A percentile compares a stretch with the other conserved stretches of the same genome.
These are phyloP conservation scores for Pythium insidiosum DNA, from an alignment of 352 stramenopile species.

Conservation along the genomic window DNA sequence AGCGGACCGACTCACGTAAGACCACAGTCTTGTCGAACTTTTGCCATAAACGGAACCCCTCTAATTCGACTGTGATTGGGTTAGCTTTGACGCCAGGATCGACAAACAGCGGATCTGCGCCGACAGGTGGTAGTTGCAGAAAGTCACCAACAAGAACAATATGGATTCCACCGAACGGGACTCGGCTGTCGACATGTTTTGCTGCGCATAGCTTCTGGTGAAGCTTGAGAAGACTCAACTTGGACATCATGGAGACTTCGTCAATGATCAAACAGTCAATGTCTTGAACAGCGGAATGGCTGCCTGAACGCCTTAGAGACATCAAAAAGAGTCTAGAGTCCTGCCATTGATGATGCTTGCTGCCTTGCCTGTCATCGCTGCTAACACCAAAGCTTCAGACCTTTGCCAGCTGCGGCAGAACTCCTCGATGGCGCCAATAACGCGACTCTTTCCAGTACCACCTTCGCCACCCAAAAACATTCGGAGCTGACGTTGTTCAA, in stretches of 20 bases:
- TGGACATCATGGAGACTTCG: background rate
- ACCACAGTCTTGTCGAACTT: background rate
- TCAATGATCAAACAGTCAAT: background rate
- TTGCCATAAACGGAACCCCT: background rate
- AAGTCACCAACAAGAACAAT: constrained; percentile 1
- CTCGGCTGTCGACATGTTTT: background rate
- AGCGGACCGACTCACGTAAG: constrained; percentile 7
- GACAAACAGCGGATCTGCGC: background rate
- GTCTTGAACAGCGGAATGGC: background rate
- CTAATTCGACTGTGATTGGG: background rate
- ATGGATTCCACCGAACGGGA: background rate
- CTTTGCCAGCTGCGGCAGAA: background rate
- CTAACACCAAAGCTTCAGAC: background rate
- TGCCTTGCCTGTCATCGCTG: constrained; percentile 10
- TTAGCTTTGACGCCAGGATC: background rate
- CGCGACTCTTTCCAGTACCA: constrained; percentile 2
- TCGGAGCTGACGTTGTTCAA: too few species aligned
- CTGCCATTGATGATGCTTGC: constrained; percentile 8
- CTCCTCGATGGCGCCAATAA: constrained; percentile 1
- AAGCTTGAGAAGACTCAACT: background rate
- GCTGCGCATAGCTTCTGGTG: background rate
- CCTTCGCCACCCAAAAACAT: constrained; percentile 3
- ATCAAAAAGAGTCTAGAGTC: constrained; percentile 2
- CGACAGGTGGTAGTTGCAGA: background rate
- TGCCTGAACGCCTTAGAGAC: constrained; percentile 2